Percentiles rank a stretch among this genome's conserved stretches.
These are phyloP conservation scores for Strobilomyces confusus DNA, from an alignment of 768 basidiomycete species.

Conservation along the genomic window DNA sequence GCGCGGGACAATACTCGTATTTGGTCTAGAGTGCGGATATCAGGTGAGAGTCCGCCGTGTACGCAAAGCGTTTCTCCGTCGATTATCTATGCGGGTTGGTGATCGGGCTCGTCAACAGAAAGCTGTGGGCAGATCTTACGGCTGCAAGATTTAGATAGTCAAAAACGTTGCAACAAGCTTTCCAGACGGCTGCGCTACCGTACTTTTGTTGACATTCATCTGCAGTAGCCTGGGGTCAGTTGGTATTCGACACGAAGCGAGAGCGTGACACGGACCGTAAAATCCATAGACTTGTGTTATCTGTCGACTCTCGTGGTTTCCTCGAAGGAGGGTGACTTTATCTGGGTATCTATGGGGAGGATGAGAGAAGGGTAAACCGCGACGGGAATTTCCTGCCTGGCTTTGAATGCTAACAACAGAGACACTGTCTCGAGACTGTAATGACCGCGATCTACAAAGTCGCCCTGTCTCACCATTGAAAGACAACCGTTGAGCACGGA, in stretches of 20 bases:
- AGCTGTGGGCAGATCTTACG: conserved; percentile 40
- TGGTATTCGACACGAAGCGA: background rate
- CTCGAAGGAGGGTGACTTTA: conserved; percentile 84
- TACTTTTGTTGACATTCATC: conserved; percentile 99
- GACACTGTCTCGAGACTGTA: conserved; percentile 96
- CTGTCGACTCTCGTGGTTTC: conserved; percentile 96
- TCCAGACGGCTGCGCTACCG: conserved; percentile 93
- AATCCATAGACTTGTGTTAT: conserved; percentile 99
- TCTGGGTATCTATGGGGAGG: conserved; percentile 75
- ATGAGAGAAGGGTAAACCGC: conserved; percentile 4
- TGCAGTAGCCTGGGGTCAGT: conserved; percentile 23
- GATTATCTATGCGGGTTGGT: conserved; percentile 63
- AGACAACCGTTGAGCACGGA: conserved; percentile 25
- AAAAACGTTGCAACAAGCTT: conserved; percentile 94
- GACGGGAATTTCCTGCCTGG: conserved; percentile 47
- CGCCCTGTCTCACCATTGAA: conserved; percentile 53
- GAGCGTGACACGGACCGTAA: conserved; percentile 57
- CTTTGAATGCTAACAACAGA: conserved; percentile 83
- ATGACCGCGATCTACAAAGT: conserved; percentile 96
- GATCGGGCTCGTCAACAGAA: background rate
- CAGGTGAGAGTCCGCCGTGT: conserved; percentile 93
- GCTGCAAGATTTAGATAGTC: conserved; percentile 95
- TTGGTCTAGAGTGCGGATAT: conserved; percentile 92
- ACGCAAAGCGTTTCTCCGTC: conserved; percentile 92
- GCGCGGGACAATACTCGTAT: conserved; percentile 88